Percentiles rank a stretch among this genome's conserved stretches.
Conservation (phyloP, 148 eudicot species). For the Bassia scoparia region DNA sequence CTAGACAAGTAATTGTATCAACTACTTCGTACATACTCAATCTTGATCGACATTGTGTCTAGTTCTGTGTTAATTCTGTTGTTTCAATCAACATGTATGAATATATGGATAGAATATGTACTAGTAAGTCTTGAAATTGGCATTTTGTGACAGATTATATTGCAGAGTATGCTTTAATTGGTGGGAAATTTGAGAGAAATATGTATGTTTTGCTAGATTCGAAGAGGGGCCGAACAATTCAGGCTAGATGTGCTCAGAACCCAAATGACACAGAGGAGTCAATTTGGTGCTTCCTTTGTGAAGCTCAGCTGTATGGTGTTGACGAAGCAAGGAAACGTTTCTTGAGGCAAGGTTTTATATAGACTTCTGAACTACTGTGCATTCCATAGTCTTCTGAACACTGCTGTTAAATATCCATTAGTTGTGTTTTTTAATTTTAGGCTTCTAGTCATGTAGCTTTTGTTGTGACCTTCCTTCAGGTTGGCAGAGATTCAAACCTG, state of each 20-base stretch:
- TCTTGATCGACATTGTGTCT: too few relatives aligned
- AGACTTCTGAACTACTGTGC: background rate
- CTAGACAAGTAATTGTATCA: constrained; percentile 58
- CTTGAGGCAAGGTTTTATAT: constrained; percentile 54
- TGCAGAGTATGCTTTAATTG: too few relatives aligned
- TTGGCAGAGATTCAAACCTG: constrained; percentile 83
- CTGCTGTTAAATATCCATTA: background rate
- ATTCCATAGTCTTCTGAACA: constrained; percentile 2
- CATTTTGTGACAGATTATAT: too few relatives aligned
- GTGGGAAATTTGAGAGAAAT: constrained; percentile 3
- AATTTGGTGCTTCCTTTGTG: constrained; percentile 98
- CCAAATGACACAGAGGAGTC: constrained; percentile 98
- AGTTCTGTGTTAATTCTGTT: too few relatives aligned
- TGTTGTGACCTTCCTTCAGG: constrained; percentile 38
- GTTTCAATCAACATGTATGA: background rate
- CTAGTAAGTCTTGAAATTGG: too few relatives aligned
- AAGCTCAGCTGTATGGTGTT: constrained; percentile 79
- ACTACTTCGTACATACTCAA: background rate
- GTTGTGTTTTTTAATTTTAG: background rate
- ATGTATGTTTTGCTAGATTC: constrained; percentile 41
- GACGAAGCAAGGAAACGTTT: constrained; percentile 75
- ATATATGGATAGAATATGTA: too few relatives aligned
- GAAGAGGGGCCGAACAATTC: constrained; percentile 94
- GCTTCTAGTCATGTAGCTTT: background rate
- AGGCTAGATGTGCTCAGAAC: constrained; percentile 87